Conservation (phyloP, 2,329 filamentous ascomycete genomes). For the Periconia digitata region DNA sequence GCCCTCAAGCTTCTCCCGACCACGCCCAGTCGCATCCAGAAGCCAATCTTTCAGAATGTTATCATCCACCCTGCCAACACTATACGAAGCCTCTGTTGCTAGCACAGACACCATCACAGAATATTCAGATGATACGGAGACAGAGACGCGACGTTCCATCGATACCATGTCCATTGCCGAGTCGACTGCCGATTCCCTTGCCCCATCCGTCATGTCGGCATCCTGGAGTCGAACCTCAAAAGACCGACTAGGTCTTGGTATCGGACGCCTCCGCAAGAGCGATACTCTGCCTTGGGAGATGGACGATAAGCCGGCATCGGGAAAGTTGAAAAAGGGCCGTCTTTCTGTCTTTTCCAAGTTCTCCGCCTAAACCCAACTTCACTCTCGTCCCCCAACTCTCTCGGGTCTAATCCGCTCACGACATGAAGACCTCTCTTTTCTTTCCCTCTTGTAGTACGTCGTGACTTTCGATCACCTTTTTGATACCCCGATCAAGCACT, state of each 20-base stretch:
- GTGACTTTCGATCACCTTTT: background rate
- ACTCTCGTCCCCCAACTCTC: background rate
- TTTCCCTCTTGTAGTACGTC: background rate
- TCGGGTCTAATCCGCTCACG: background rate
- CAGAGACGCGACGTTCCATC: conserved; percentile 13
- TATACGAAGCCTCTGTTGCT: conserved; percentile 35
- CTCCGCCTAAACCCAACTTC: background rate
- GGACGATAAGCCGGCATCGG: conserved; percentile 11
- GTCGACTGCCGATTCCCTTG: conserved; percentile 29
- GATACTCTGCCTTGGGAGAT: conserved; percentile 37
- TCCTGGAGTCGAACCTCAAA: conserved; percentile 31
- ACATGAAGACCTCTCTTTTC: background rate
- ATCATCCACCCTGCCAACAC: conserved; percentile 26
- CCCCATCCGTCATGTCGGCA: conserved; percentile 38
- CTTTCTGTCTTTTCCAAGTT: conserved; percentile 20
- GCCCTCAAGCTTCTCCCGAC: conserved; percentile 9
- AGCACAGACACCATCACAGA: conserved; percentile 22
- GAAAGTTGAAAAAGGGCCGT: conserved; percentile 34
- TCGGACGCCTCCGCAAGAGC: conserved; percentile 30
- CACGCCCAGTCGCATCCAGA: conserved; percentile 9
- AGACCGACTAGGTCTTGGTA: conserved; percentile 41
- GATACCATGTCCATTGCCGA: conserved; percentile 24
- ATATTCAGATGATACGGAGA: conserved; percentile 14
- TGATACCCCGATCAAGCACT: background rate
- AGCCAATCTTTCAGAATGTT: conserved; percentile 16